Evolutionary conservation across 2,329 filamentous ascomycete genomes (phyloP).

Genomic region (Plenodomus tracheiphilus): DNA sequence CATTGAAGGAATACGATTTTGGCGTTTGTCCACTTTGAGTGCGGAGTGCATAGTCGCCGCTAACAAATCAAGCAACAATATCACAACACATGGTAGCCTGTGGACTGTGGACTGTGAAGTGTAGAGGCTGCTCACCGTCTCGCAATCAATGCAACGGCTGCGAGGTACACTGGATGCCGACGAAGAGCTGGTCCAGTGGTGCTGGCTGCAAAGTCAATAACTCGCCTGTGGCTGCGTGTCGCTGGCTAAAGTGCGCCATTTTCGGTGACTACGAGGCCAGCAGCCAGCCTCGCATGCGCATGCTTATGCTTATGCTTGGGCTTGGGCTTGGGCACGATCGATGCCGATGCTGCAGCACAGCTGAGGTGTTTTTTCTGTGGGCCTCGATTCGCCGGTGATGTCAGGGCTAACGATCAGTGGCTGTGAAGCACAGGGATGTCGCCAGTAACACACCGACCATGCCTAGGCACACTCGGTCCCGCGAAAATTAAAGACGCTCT

Average conservation of each 20-base stretch:
- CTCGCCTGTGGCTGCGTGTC: neutral
- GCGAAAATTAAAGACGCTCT: constrained; percentile 28
- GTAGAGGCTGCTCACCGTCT: too few relatives aligned
- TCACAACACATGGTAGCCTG: neutral
- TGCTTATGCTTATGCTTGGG: neutral
- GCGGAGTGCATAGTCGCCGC: constrained; percentile 11
- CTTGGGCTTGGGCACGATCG: neutral
- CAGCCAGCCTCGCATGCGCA: neutral
- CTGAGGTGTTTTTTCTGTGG: neutral
- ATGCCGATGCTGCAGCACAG: constrained; percentile 10
- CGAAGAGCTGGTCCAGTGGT: too few relatives aligned
- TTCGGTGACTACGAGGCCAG: constrained; percentile 5
- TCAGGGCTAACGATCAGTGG: constrained; percentile 11
- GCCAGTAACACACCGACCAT: neutral
- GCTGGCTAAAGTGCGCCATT: constrained; percentile 8
- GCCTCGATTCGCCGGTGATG: constrained; percentile 7
- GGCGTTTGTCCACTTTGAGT: constrained; percentile 15
- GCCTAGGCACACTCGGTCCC: constrained; percentile 9
- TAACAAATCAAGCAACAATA: constrained; percentile 14
- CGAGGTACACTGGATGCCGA: too few relatives aligned
- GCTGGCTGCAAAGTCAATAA: neutral
- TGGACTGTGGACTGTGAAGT: too few relatives aligned
- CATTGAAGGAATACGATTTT: constrained; percentile 9
- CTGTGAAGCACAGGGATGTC: constrained; percentile 10
- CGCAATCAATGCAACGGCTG: too few relatives aligned